phyloP scores from a whole-genome alignment of 2,329 filamentous ascomycete species.

The Beauveria caledonica region DNA sequence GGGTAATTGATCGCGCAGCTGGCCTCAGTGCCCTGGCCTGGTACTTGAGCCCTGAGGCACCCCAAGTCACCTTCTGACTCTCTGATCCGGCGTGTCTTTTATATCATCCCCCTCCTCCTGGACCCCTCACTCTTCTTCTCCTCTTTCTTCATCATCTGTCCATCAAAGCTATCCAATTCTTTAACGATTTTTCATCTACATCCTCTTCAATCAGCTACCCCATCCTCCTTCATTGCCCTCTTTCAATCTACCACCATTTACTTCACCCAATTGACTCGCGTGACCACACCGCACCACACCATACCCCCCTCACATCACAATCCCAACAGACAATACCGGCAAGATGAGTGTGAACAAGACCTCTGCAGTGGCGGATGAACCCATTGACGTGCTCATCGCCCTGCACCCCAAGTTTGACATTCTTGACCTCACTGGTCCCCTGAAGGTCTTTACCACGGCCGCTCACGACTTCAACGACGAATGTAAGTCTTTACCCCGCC shows the following conservation, averaged over 20 bases:
- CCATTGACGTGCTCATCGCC: conserved; percentile 52
- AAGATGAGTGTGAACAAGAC: conserved; percentile 51
- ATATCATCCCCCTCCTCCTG: conserved; percentile 8
- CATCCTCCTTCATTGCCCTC: conserved; percentile 9
- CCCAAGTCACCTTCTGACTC: background rate
- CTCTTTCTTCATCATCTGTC: conserved; percentile 10
- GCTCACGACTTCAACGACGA: conserved; percentile 45
- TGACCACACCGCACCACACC: background rate
- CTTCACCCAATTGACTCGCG: conserved; percentile 9
- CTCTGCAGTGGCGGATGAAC: conserved; percentile 51
- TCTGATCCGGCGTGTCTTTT: background rate
- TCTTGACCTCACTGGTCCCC: conserved; percentile 48
- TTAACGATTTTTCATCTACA: conserved; percentile 15
- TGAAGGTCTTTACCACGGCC: conserved; percentile 43
- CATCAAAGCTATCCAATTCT: background rate
- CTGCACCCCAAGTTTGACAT: conserved; percentile 53
- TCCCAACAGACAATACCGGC: conserved; percentile 24
- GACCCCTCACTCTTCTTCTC: conserved; percentile 3
- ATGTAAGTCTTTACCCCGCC: conserved; percentile 31
- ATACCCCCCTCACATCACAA: conserved; percentile 9
- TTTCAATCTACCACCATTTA: background rate
- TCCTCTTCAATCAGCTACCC: conserved; percentile 16
- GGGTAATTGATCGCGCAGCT: conserved; percentile 7
- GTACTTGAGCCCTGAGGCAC: conserved; percentile 11
- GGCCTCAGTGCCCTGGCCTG: background rate